phyloP scores from a whole-genome alignment of 305 asterid genomes.

The Solanum hybrid region DNA sequence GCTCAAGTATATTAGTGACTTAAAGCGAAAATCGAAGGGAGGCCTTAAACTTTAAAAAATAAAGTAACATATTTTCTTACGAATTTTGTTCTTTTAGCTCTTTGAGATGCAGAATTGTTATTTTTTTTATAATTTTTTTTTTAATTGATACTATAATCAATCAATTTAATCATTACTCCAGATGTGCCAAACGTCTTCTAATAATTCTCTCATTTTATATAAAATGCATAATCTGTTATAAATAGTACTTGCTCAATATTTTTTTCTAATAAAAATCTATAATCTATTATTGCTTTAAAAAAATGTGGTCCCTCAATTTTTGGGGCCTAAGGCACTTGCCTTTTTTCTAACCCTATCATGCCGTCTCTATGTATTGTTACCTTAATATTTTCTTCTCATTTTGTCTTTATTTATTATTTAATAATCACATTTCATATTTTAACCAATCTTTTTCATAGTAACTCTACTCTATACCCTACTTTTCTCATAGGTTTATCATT shows the following conservation, averaged over 20 bases:
- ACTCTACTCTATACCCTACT: too few relatives aligned
- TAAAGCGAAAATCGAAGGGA: neutral
- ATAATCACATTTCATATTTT: too few relatives aligned
- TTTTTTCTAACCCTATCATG: neutral
- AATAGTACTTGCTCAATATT: neutral
- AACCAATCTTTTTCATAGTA: too few relatives aligned
- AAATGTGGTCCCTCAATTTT: neutral
- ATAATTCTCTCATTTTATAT: neutral
- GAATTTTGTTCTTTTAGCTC: neutral
- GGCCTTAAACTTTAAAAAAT: neutral
- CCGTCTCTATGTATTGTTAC: accelerated
- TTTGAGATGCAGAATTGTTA: too few relatives aligned
- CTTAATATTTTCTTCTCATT: too few relatives aligned
- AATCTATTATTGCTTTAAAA: neutral
- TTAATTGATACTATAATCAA: neutral
- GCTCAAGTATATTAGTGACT: neutral
- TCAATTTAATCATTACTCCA: neutral
- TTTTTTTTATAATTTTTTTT: too few relatives aligned
- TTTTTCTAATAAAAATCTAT: too few relatives aligned
- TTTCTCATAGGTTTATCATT: too few relatives aligned
- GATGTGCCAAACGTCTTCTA: neutral
- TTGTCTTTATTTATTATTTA: too few relatives aligned
- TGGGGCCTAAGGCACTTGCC: neutral
- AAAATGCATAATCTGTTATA: neutral
- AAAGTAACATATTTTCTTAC: neutral